Percentiles rank a stretch among this genome's conserved stretches.
phyloP scores from a whole-genome alignment of 2,329 filamentous ascomycete species.

The Neoscytalidium dimidiatum region DNA sequence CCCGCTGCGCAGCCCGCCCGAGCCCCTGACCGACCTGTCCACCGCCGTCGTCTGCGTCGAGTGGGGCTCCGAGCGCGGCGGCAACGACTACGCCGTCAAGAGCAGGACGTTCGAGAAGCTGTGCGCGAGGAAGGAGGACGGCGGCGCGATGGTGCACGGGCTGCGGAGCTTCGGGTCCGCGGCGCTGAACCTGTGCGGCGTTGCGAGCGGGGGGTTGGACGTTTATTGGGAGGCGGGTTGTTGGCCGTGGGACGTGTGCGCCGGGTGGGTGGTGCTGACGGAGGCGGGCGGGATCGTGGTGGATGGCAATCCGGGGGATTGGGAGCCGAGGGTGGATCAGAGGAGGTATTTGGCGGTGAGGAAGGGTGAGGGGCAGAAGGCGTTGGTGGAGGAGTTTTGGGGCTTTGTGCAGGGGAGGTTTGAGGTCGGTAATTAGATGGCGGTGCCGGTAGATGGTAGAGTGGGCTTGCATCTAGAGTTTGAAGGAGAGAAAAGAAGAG shows the following conservation, averaged over 20 bases:
- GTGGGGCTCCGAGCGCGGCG: constrained; percentile 70
- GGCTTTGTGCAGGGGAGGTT: constrained; percentile 46
- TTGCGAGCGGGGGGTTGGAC: constrained; percentile 72
- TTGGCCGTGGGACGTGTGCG: constrained; percentile 85
- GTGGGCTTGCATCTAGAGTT: too few species aligned
- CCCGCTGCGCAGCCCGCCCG: constrained; percentile 52
- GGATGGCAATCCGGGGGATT: constrained; percentile 72
- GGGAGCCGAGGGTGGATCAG: constrained; percentile 60
- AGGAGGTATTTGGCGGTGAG: constrained; percentile 57
- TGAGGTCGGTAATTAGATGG: constrained; percentile 38
- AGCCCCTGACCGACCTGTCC: constrained; percentile 62
- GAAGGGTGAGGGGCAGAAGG: constrained; percentile 47
- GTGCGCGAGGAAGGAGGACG: constrained; percentile 56
- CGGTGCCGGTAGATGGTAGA: too few species aligned
- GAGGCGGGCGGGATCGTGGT: constrained; percentile 76
- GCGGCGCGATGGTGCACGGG: constrained; percentile 76
- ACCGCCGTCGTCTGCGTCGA: constrained; percentile 69
- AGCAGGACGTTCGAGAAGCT: constrained; percentile 62
- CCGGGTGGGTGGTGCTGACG: constrained; percentile 73
- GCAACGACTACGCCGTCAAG: constrained; percentile 72
- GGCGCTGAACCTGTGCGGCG: constrained; percentile 72
- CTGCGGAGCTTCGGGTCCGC: constrained; percentile 71
- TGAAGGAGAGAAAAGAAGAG: too few species aligned
- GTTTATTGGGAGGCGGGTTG: constrained; percentile 82
- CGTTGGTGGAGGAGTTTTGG: constrained; percentile 53